These are phyloP conservation scores for Pseudocercospora eumusae DNA, from an alignment of 2,329 filamentous ascomycete genomes.

Conservation along the genomic window DNA sequence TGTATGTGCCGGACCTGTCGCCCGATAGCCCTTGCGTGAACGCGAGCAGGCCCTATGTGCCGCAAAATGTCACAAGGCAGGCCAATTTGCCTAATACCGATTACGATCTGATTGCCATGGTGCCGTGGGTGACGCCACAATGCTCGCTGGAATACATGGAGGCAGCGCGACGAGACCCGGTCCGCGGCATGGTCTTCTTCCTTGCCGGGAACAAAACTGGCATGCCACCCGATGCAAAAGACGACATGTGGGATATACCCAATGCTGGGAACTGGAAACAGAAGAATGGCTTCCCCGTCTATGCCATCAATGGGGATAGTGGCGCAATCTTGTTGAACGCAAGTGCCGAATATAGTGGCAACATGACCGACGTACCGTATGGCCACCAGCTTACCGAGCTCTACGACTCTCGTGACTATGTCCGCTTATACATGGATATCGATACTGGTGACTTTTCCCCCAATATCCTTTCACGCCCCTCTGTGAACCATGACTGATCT, in stretches of 20 bases:
- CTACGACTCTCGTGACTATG: conserved; percentile 47
- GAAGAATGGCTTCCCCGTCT: conserved; percentile 75
- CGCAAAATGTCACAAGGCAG: conserved; percentile 71
- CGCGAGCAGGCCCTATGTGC: conserved; percentile 66
- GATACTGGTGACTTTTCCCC: conserved; percentile 43
- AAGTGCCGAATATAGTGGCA: conserved; percentile 75
- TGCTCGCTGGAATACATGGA: conserved; percentile 75
- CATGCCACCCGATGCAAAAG: conserved; percentile 66
- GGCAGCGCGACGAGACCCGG: conserved; percentile 59
- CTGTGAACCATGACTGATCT: conserved; percentile 18
- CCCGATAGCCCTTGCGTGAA: conserved; percentile 62
- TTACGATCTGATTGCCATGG: conserved; percentile 76
- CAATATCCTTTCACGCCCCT: background rate
- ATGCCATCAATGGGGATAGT: conserved; percentile 70
- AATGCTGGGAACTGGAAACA: conserved; percentile 72
- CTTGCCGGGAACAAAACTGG: conserved; percentile 50
- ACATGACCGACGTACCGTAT: conserved; percentile 56
- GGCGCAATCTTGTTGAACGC: conserved; percentile 70
- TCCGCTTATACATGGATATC: conserved; percentile 56
- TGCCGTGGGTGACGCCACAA: conserved; percentile 75
- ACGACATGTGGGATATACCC: conserved; percentile 68
- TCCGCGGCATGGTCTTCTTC: conserved; percentile 60
- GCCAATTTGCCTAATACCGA: conserved; percentile 65
- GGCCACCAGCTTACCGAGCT: conserved; percentile 42
- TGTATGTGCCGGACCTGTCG: conserved; percentile 77